phyloP scores from a whole-genome alignment of 768 basidiomycete genomes.

The Calocera cornea region DNA sequence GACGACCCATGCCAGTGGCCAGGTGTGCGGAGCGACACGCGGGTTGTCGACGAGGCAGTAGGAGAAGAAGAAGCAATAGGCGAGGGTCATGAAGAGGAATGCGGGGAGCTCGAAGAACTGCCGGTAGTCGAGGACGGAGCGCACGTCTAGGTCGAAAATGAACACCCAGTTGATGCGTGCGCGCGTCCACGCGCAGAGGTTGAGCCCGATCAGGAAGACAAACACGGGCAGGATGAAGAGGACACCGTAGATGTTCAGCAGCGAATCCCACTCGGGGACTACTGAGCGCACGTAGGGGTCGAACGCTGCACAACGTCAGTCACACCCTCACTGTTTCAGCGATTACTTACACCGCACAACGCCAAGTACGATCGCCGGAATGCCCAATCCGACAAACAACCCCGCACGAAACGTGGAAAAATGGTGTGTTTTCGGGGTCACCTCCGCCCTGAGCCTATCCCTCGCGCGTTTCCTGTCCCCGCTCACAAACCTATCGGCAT shows the following conservation, averaged over 20 bases:
- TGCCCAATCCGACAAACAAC: conserved; percentile 50
- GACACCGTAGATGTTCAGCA: conserved; percentile 68
- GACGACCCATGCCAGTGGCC: conserved; percentile 72
- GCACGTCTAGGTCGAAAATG: conserved; percentile 66
- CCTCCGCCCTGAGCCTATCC: conserved; percentile 44
- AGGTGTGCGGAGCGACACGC: conserved; percentile 50
- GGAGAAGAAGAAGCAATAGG: conserved; percentile 74
- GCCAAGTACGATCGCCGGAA: conserved; percentile 55
- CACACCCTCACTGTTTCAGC: background rate
- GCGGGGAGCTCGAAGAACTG: conserved; percentile 75
- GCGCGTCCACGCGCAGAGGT: conserved; percentile 61
- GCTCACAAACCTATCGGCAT: conserved; percentile 63
- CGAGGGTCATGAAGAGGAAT: conserved; percentile 59
- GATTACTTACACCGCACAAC: conserved; percentile 41
- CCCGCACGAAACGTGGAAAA: conserved; percentile 65
- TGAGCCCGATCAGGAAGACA: conserved; percentile 63
- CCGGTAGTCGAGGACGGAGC: conserved; percentile 59
- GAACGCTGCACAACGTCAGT: conserved; percentile 34
- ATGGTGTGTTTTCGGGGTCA: conserved; percentile 45
- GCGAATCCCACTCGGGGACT: conserved; percentile 55
- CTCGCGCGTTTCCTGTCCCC: conserved; percentile 73
- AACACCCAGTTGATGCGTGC: conserved; percentile 87
- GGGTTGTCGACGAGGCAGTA: conserved; percentile 48
- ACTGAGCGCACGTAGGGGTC: conserved; percentile 35
- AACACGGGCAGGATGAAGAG: conserved; percentile 64